Conservation (phyloP, 2,329 filamentous ascomycete species). For the Trematosphaeria pertusa region DNA sequence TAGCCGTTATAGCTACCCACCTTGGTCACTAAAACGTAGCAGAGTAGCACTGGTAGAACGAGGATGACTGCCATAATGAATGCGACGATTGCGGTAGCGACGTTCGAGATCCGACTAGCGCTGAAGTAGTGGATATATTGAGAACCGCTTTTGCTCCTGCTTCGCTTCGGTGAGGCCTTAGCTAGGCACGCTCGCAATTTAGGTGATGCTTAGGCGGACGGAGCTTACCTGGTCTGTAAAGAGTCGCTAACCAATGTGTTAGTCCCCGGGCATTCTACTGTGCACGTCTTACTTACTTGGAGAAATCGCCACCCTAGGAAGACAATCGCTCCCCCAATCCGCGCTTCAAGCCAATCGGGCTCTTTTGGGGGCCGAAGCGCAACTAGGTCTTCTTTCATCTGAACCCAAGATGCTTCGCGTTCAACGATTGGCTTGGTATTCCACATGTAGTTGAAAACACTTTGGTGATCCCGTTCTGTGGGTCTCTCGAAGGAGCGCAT, state of each 20-base stretch:
- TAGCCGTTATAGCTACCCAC: constrained; percentile 10
- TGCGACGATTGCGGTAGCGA: constrained; percentile 13
- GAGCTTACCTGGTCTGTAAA: constrained; percentile 13
- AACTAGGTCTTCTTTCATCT: constrained; percentile 50
- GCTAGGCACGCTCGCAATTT: too few species aligned
- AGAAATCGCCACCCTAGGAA: constrained; percentile 19
- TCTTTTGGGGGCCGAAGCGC: constrained; percentile 46
- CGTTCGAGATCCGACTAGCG: constrained; percentile 25
- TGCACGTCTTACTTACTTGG: constrained; percentile 10
- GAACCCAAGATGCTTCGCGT: constrained; percentile 44
- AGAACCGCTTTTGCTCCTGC: constrained; percentile 19
- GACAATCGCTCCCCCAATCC: constrained; percentile 39
- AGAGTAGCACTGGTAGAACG: constrained; percentile 26
- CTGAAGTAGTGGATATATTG: constrained; percentile 30
- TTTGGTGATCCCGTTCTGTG: constrained; percentile 27
- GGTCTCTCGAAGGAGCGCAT: constrained; percentile 34
- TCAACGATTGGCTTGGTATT: constrained; percentile 11
- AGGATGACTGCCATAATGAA: constrained; percentile 31
- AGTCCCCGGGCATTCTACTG: neutral
- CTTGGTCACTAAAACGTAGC: constrained; percentile 24
- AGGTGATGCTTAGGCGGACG: too few species aligned
- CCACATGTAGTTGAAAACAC: constrained; percentile 6
- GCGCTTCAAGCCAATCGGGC: constrained; percentile 49
- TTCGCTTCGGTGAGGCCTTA: too few species aligned
- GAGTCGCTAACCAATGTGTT: neutral